A percentile compares a stretch with the other conserved stretches of the same genome.
phyloP scores from a whole-genome alignment of 2,329 filamentous ascomycete genomes.

The Fusarium heterosporum region DNA sequence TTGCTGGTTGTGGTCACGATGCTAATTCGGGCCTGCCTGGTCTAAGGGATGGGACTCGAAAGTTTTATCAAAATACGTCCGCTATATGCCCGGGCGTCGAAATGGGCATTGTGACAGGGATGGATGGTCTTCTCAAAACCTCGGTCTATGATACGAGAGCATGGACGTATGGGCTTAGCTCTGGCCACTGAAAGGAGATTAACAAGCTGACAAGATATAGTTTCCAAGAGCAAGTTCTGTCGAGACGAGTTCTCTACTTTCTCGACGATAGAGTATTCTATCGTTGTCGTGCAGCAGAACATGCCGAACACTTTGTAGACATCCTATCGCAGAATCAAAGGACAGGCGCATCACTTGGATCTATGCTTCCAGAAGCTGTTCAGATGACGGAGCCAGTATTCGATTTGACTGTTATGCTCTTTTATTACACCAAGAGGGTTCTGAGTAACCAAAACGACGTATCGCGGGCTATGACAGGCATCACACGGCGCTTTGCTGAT shows the following conservation, averaged over 20 bases:
- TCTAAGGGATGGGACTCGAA: neutral
- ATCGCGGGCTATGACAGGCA: slow-evolving; percentile 9
- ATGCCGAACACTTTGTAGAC: slow-evolving; percentile 8
- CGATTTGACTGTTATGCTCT: neutral
- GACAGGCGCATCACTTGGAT: neutral
- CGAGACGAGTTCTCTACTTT: slow-evolving; percentile 9
- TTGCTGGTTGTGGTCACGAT: slow-evolving; percentile 20
- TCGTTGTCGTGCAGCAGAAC: slow-evolving; percentile 1
- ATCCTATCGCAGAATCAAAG: neutral
- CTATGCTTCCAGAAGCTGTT: neutral
- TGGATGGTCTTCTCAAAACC: neutral
- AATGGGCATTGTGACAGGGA: neutral
- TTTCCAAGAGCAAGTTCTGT: slow-evolving; percentile 20
- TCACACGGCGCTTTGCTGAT: neutral
- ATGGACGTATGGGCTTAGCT: slow-evolving; percentile 15
- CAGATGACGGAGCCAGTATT: neutral
- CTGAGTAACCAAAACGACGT: slow-evolving; percentile 13
- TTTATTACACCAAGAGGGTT: neutral
- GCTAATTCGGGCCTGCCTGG: slow-evolving; percentile 13
- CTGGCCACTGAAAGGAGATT: accelerated
- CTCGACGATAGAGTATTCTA: slow-evolving; percentile 12
- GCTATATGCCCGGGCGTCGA: neutral
- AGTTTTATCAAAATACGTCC: accelerated
- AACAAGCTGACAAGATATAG: neutral
- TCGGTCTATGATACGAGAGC: slow-evolving; percentile 7